Base-by-base conservation (phyloP, 148 eudicot species). In the Rheum nobile region DNA sequence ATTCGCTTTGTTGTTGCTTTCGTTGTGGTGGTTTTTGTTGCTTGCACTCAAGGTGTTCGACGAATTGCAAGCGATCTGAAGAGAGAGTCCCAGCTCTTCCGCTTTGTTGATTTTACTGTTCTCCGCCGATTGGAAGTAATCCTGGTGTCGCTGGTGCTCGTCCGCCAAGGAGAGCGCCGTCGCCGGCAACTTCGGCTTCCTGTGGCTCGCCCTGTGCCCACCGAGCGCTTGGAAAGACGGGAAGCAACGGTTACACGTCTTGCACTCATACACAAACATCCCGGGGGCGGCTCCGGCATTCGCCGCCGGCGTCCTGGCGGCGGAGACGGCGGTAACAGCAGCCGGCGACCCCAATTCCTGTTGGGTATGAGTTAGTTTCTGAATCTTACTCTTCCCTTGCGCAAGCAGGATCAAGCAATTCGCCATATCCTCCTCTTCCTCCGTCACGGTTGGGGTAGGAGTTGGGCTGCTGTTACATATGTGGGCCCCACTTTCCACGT, bases 331-430 rank as follows among this genome's bases (percentile, higher is more conserved):
- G 19, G 12, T 41, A 39, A 39, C 50, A 44, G 38, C 7, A 55
- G 54, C 5, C 71, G 57, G 59, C 32, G 70, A 34, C n/a, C 29
- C 24, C 0, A 73, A 41, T 41, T 41, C 43, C 4, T 5, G 75
- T 17, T 46, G 59, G 16, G 71, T 29, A 2, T 37, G 39, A 19
- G 43, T 19, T 68, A 68, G 42, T 19, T 68, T 72, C 4, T 11
- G 74, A 74, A 42, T 0, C 16, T 72, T 73, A 52, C 57, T 81
- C 80, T 70, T 73, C 13, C 94, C 90, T 79, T 84, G 89, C 1
- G 97, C 97, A 4, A 92, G 73, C 46, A 92, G 89, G 76, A 92
- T 92, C 79, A 92, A 59, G 57, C 97, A 92, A 19, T 87, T 83
- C 4, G 97, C 97, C 97, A 86, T 85, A 72, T 90, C 92, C 75